Base-by-base conservation (phyloP, 2,329 filamentous ascomycete genomes). In the Colletotrichum lini region DNA sequence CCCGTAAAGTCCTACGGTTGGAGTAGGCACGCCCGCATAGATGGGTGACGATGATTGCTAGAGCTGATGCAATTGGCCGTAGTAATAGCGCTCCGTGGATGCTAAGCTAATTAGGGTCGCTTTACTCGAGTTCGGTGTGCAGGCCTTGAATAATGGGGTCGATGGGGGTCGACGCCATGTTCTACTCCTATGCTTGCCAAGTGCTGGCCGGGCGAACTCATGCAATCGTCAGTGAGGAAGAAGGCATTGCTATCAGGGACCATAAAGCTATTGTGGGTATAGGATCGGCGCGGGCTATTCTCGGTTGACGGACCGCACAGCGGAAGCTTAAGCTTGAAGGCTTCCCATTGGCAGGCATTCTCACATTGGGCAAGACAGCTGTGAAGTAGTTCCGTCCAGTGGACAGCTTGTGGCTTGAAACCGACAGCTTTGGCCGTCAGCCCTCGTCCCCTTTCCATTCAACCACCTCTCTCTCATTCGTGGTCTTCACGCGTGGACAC, bases 321-420 rank as follows among this genome's bases (percentile, higher is more conserved):
- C 40, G 18, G 26, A 62, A 40, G 65, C 65, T 67, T 54, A 21
- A 42, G 50, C 1, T 9, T 6, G 5, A 21, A 30, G 10, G 23
- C 18, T 6, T 18, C 30, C 30, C 49, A 54, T 62, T 63, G 57
- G 57, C 26, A 30, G 12, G 13, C 7, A 30, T 16, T 7, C 18
- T 40, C 63, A 42, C 9, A n/a, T 59, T 40, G n/a, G 57, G 40
- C 26, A 23, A 21, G 21, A 38, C 10, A 15, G 47, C 18, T 54
- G 47, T 40, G 63, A 38, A 9, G 13, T 18, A 40, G 18, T 9
- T 47, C 50, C 30, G n/a, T 54, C 57, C 63, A 49, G n/a, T 60
- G 21, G n/a, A 38, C 26, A 26, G 38, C 16, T 30, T 21, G 12
- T 47, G 18, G n/a, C 47, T 45, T 26, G 52, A 52, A 21, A 47